These are phyloP conservation scores for Usnea hakonensis DNA, from an alignment of 495 filamentous ascomycete species.

Conservation along the genomic window DNA sequence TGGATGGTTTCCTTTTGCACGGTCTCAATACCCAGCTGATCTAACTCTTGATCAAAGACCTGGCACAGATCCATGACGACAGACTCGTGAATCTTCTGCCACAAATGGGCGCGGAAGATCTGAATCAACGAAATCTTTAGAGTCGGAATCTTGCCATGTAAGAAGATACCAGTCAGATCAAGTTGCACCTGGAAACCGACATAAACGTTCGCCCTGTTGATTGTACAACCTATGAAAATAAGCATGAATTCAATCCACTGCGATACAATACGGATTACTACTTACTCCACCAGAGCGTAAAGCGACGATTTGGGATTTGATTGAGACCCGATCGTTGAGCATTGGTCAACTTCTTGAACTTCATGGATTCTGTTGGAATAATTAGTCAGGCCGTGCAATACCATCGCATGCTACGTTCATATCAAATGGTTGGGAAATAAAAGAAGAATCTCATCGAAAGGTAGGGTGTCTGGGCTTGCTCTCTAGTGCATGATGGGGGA, in stretches of 20 bases:
- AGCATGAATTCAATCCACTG: too few species aligned
- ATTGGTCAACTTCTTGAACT: slow-evolving; percentile 99
- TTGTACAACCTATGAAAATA: too few species aligned
- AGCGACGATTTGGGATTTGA: slow-evolving; percentile 98
- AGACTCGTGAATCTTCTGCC: slow-evolving; percentile 99
- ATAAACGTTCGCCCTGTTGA: slow-evolving; percentile 52
- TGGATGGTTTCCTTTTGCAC: slow-evolving; percentile 99
- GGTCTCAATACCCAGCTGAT: slow-evolving; percentile 92
- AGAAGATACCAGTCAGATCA: slow-evolving; percentile 97
- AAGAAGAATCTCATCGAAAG: too few species aligned
- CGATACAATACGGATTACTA: too few species aligned
- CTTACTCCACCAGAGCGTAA: slow-evolving; percentile 98
- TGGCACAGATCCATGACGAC: slow-evolving; percentile 99
- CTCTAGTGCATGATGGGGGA: too few species aligned
- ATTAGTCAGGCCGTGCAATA: too few species aligned
- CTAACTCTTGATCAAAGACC: slow-evolving; percentile 97
- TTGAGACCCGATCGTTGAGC: slow-evolving; percentile 97
- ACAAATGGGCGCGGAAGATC: slow-evolving; percentile 99
- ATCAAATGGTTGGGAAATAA: too few species aligned
- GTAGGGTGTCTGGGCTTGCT: too few species aligned
- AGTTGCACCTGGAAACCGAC: slow-evolving; percentile 98
- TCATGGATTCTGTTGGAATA: slow-evolving; percentile 82
- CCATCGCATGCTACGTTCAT: too few species aligned
- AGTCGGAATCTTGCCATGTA: slow-evolving; percentile 98
- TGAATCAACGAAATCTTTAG: slow-evolving; percentile 98